Conservation (phyloP, 345 rosid genomes). For the Lagerstroemia speciosa region DNA sequence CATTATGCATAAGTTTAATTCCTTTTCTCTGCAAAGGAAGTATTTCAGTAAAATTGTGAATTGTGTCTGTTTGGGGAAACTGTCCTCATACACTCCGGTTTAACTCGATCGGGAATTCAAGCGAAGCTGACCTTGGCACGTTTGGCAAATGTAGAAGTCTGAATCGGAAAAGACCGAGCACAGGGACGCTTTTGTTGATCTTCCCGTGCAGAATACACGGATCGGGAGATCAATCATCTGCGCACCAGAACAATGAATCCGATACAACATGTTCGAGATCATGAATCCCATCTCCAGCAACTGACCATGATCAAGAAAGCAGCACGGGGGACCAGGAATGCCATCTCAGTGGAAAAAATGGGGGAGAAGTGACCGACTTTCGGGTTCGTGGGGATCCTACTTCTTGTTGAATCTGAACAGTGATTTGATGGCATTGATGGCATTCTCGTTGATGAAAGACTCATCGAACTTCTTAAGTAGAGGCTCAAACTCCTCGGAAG, state of each 20-base stretch:
- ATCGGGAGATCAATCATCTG: background rate
- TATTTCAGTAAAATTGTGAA: too few relatives aligned
- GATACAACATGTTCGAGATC: background rate
- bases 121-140: background rate
- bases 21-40: too few relatives aligned
- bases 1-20: too few relatives aligned
- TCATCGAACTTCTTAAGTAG: constrained; percentile 80
- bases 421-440: constrained; percentile 86
- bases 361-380: background rate
- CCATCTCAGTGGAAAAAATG: too few relatives aligned
- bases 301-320: background rate
- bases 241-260: background rate
- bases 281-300: background rate
- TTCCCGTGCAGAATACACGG: background rate
- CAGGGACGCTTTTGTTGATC: background rate
- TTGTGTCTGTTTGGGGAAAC: too few relatives aligned
- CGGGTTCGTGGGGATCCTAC: constrained; percentile 13
- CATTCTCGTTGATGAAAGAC: constrained; percentile 90
- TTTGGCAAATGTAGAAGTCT: background rate
- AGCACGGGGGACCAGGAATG: too few relatives aligned
- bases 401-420: constrained; percentile 78
- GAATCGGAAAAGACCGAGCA: background rate
- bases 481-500: constrained; percentile 48
- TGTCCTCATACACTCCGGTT: too few relatives aligned
- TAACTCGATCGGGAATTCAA: background rate